Conservation (phyloP, 331 rosid species). For the Quercus phellos region DNA sequence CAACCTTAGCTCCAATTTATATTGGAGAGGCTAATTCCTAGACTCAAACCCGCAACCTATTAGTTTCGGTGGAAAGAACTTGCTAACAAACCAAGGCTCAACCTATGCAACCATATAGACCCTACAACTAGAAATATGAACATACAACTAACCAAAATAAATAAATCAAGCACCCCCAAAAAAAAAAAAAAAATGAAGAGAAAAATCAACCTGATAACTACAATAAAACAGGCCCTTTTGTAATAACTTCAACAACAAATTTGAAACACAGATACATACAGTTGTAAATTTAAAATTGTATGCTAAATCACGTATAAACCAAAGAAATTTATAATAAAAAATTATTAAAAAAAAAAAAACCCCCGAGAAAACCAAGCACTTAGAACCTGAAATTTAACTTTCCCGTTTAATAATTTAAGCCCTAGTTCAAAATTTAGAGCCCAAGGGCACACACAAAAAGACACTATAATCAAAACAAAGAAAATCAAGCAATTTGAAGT, state of each 20-base stretch:
- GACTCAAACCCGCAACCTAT: no score
- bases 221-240: not conserved
- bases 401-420: not conserved
- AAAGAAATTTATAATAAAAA: not conserved
- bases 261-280: not conserved
- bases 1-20: no score
- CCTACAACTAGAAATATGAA: not conserved
- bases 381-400: not conserved
- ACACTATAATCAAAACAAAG: not conserved
- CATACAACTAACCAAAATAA: not conserved
- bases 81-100: no score
- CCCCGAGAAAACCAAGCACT: constrained; percentile 4
- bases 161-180: not conserved
- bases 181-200: not conserved
- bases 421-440: constrained; percentile 9
- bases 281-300: not conserved
- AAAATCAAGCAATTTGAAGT: not conserved
- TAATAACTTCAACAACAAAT: not conserved
- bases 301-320: constrained; percentile 2
- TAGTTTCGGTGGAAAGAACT: no score
- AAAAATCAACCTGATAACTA: not conserved
- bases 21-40: no score
- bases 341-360: not conserved
- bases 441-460: not conserved
- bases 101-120: no score